Evolutionary conservation across 495 filamentous ascomycete genomes (phyloP).

Genomic region (Clohesyomyces aquaticus): DNA sequence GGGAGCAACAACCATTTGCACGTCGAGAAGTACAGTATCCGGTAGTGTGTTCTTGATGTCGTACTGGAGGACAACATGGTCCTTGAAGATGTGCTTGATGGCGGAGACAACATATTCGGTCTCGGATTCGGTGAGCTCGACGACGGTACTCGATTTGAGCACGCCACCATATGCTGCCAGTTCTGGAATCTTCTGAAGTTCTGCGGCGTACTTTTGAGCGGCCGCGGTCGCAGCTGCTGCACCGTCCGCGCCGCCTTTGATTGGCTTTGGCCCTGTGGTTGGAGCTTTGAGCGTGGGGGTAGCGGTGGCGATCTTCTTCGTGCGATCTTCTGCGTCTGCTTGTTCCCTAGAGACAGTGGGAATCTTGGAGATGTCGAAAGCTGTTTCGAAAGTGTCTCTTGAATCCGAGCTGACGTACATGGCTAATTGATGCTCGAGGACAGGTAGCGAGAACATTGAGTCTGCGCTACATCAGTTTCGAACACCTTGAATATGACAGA

Average conservation of each 20-base stretch:
- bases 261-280: slow-evolving; percentile 77
- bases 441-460: slow-evolving; percentile 89
- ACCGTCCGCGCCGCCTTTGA: slow-evolving; percentile 69
- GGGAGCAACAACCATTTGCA: slow-evolving; percentile 84
- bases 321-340: slow-evolving; percentile 94
- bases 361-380: slow-evolving; percentile 88
- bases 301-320: slow-evolving; percentile 89
- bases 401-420: slow-evolving; percentile 94
- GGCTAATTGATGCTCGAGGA: slow-evolving; percentile 95
- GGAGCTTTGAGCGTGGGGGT: slow-evolving; percentile 95
- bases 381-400: slow-evolving; percentile 77
- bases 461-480: slow-evolving; percentile 51
- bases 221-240: slow-evolving; percentile 72
- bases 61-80: slow-evolving; percentile 94
- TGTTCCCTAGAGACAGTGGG: slow-evolving; percentile 96
- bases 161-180: slow-evolving; percentile 83
- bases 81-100: slow-evolving; percentile 96
- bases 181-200: slow-evolving; percentile 87
- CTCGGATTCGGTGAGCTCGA: slow-evolving; percentile 94
- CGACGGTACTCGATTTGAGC: slow-evolving; percentile 82
- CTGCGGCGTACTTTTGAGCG: slow-evolving; percentile 83
- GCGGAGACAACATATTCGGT: slow-evolving; percentile 93
- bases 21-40: slow-evolving; percentile 86
- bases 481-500: neutral
- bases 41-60: slow-evolving; percentile 97